Conservation (phyloP, 192 early-diverging fungal genomes). For the Rhizoclosmatium sp. region DNA sequence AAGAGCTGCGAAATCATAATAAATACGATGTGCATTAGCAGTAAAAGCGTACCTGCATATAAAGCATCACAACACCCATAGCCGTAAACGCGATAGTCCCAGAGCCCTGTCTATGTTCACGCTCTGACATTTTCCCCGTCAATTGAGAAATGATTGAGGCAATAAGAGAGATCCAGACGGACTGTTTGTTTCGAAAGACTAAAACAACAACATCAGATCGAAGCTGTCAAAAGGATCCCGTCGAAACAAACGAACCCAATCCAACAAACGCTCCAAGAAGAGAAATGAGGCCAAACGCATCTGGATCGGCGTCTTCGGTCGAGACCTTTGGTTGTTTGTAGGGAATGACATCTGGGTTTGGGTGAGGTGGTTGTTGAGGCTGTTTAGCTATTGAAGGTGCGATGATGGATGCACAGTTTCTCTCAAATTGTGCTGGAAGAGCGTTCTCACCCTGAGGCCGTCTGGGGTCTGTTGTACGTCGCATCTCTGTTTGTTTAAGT, state of each 20-base stretch:
- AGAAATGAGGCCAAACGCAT: slow-evolving; percentile 24
- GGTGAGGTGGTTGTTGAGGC: background rate
- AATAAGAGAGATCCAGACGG: slow-evolving; percentile 27
- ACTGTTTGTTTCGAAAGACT: slow-evolving; percentile 28
- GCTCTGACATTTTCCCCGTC: slow-evolving; percentile 24
- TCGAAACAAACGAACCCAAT: slow-evolving; percentile 18
- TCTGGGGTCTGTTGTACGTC: slow-evolving; percentile 11
- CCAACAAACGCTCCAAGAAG: slow-evolving; percentile 28
- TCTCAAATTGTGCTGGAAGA: too few species aligned
- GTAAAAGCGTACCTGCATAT: background rate
- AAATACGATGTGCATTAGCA: too few species aligned
- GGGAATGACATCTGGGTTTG: slow-evolving; percentile 18
- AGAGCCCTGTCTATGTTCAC: slow-evolving; percentile 19
- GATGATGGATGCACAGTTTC: too few species aligned
- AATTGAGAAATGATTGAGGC: slow-evolving; percentile 24
- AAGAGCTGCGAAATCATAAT: background rate
- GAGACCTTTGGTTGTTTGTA: slow-evolving; percentile 26
- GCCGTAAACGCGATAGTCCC: slow-evolving; percentile 31
- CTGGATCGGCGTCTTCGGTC: slow-evolving; percentile 23
- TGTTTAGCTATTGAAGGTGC: too few species aligned
- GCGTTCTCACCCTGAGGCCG: slow-evolving; percentile 17
- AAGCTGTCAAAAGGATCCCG: background rate
- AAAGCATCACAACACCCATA: slow-evolving; percentile 36
- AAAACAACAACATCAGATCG: background rate
- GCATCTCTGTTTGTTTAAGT: background rate